Evolutionary conservation across 306 rosid species (phyloP), one percentile per base, ranked within the genome.

Genomic region (Acacia confusa): DNA sequence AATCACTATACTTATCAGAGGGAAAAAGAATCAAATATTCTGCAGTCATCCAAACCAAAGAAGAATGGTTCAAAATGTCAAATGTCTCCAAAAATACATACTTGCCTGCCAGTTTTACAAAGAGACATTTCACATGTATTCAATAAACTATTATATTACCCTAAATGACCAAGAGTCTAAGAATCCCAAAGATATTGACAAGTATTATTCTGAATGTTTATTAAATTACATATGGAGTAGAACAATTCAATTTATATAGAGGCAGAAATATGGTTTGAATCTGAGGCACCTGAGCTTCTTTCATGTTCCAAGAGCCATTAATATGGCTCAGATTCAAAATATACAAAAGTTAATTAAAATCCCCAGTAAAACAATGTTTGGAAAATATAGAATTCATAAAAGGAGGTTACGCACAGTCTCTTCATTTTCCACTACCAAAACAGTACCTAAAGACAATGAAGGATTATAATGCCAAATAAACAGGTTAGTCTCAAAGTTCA

Each of bases 1-100:
- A 97, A 81, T 95, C 99, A 2, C 85, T 91, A 69, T 82, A 52
- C 88, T 98, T 95, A 79, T 16, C 28, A 75, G 82, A 63, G 85
- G 81, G 78, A 36, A 47, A 20, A 8, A 28, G 11, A 16, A 34
- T 61, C 36, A 83, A 75, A 34, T 57, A 50, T 24, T 65, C 67
- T 14, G 41, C 36, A 72, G 66, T 50, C 20, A 61, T 64, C 36
- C 68, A 67, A 79, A 75, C 47, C 82, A 79, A 72, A 70, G 16
- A 78, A 65, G 17, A 50, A 53, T 45, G 65, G 68, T 78, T 22
- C 30, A 47, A 66, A 65, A 65, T 47, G 34, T 40, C 52, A 73
- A 25, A 43, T 43, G 47, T 43, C 14, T 63, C 27, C 25, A 27
- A 41, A 32, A 55, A 81, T 11, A 80, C 38, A 79, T 50, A 30